Conservation (phyloP, 257 asterid genomes). For the Solanum pimpinellifolium region DNA sequence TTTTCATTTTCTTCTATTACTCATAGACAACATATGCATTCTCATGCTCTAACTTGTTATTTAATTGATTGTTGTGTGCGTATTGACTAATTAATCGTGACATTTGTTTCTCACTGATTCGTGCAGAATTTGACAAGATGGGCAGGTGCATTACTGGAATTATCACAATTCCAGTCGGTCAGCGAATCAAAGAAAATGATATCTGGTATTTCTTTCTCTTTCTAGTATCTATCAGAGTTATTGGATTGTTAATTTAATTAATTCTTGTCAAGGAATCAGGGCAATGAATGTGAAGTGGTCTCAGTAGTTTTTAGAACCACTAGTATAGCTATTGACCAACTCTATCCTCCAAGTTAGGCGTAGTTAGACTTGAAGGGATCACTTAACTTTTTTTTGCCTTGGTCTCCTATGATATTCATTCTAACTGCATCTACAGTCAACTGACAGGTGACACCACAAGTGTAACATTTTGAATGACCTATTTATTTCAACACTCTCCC, state of each 20-base stretch:
- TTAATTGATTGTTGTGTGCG: neutral
- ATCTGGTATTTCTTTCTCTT: slow-evolving; percentile 26
- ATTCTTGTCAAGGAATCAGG: neutral
- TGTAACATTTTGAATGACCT: neutral
- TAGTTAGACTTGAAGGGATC: neutral
- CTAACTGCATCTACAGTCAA: neutral
- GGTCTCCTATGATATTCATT: neutral
- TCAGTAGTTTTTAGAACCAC: neutral
- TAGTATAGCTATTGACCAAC: neutral
- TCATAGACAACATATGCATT: neutral
- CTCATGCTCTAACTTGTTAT: neutral
- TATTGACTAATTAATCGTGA: neutral
- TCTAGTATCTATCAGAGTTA: neutral
- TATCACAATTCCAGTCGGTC: slow-evolving; percentile 74
- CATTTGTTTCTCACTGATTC: neutral
- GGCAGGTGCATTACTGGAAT: slow-evolving; percentile 83
- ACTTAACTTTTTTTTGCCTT: neutral
- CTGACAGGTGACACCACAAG: neutral
- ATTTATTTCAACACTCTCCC: neutral
- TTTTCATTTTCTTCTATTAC: neutral
- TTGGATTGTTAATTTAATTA: neutral
- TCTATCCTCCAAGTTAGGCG: neutral
- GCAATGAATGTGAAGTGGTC: neutral
- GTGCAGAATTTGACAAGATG: slow-evolving; percentile 79
- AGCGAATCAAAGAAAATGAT: slow-evolving; percentile 70